A percentile compares a stretch with the other conserved stretches of the same genome.
phyloP scores from a whole-genome alignment of 202 grass and related monocot species.

The Musa balbisiana region DNA sequence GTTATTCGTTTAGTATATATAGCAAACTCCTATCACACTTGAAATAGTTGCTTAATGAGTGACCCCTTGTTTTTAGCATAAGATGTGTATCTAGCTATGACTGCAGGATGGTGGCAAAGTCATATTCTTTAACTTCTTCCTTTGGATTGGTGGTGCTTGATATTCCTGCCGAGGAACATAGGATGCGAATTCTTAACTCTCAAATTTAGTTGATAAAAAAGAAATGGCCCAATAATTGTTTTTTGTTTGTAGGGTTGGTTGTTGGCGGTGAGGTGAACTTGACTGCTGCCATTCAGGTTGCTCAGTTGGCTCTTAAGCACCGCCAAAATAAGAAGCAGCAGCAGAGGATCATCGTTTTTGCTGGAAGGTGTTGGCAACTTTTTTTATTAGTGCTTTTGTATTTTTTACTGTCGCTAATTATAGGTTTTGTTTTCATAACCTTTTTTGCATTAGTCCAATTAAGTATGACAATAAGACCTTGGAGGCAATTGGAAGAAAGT shows the following conservation, averaged over 20 bases:
- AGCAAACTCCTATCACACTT: too few species aligned
- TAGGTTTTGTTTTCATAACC: background rate
- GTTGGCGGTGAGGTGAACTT: conserved; percentile 84
- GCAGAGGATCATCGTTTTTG: conserved; percentile 92
- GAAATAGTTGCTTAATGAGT: too few species aligned
- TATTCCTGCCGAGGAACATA: too few species aligned
- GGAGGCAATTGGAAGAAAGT: conserved; percentile 88
- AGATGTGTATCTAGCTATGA: too few species aligned
- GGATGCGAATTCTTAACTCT: too few species aligned
- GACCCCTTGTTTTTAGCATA: too few species aligned
- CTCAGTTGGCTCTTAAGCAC: conserved; percentile 91
- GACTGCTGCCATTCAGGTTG: conserved; percentile 82
- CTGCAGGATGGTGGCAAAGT: too few species aligned
- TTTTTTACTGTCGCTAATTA: background rate
- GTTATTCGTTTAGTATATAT: too few species aligned
- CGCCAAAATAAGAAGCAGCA: conserved; percentile 98
- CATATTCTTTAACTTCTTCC: too few species aligned
- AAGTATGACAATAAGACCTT: conserved; percentile 70
- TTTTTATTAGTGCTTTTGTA: background rate
- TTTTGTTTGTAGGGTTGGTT: conserved; percentile 55
- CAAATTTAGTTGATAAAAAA: too few species aligned
- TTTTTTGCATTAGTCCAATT: conserved; percentile 45
- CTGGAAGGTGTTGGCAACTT: conserved; percentile 61
- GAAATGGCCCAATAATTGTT: background rate
- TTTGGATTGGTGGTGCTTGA: too few species aligned